phyloP scores from a whole-genome alignment of 805 yeast genomes.

The Hanseniaspora meyeri region DNA sequence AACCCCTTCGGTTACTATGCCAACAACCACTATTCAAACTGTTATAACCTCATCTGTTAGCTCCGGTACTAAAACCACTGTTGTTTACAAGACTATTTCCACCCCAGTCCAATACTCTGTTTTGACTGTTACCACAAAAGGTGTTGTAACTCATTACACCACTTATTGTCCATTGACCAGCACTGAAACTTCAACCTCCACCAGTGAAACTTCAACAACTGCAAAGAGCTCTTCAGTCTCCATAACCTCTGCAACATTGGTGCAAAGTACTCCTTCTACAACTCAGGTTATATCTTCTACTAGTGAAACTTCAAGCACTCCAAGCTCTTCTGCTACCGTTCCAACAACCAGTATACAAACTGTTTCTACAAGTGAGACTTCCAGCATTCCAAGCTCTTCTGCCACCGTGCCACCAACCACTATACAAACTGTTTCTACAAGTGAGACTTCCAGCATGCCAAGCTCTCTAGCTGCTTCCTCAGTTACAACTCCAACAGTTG shows the following conservation, averaged over 20 bases:
- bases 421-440: conserved; percentile 12
- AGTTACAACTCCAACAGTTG: background rate
- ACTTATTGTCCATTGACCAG: conserved; percentile 23
- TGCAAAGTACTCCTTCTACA: conserved; percentile 9
- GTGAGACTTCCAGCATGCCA: background rate
- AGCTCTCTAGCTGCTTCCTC: background rate
- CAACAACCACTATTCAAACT: background rate
- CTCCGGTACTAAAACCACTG: background rate
- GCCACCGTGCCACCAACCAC: background rate
- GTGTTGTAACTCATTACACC: conserved; percentile 22
- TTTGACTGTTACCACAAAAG: conserved; percentile 21
- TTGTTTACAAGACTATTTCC: conserved; percentile 14
- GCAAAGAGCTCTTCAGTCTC: background rate
- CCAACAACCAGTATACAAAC: no score
- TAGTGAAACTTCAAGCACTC: conserved; percentile 7
- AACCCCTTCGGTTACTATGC: background rate
- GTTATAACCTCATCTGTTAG: background rate
- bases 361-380: conserved; percentile 14
- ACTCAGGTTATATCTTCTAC: conserved; percentile 20
- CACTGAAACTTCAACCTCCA: conserved; percentile 5
- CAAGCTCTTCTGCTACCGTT: conserved; percentile 6
- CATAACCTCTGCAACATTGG: background rate
- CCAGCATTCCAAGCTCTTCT: conserved; percentile 10
- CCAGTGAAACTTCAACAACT: conserved; percentile 2
- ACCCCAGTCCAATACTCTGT: conserved; percentile 17